phyloP scores from a whole-genome alignment of 176 grass and related monocot species.

The Musa acuminata region DNA sequence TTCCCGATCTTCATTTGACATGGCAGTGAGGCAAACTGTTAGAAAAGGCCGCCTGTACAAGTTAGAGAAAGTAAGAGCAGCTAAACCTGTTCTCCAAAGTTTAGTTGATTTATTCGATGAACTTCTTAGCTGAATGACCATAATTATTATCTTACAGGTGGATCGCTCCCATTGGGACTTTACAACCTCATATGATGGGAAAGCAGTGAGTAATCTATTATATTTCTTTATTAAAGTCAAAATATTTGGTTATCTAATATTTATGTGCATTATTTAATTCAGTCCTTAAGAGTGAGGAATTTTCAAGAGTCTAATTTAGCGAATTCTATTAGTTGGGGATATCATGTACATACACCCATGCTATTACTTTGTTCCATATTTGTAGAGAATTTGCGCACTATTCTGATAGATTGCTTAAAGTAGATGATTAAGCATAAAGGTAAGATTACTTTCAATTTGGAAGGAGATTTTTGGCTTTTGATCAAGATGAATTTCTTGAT shows the following conservation, averaged over 20 bases:
- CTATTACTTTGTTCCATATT: not conserved
- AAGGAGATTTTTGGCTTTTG: too few relatives aligned
- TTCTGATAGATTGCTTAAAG: not conserved
- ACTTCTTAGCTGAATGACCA: constrained; percentile 7
- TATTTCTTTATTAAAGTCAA: constrained; percentile 7
- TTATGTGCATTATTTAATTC: too few relatives aligned
- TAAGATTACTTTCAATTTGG: too few relatives aligned
- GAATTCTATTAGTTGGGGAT: too few relatives aligned
- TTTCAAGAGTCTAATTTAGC: too few relatives aligned
- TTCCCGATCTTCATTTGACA: constrained; percentile 44
- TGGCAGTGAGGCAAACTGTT: constrained; percentile 32
- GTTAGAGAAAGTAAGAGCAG: constrained; percentile 41
- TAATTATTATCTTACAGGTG: constrained; percentile 33
- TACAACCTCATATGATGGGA: constrained; percentile 50
- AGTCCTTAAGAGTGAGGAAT: too few relatives aligned
- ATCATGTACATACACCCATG: too few relatives aligned
- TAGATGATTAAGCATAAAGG: not conserved
- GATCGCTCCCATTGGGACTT: constrained; percentile 56
- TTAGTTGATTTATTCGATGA: not conserved
- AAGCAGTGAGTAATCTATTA: constrained; percentile 66
- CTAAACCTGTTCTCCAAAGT: constrained; percentile 7
- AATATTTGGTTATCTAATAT: not conserved
- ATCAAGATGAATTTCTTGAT: too few relatives aligned
- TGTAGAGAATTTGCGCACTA: not conserved
- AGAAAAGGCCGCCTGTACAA: constrained; percentile 38